These are phyloP conservation scores for Nemania sp. DNA, from an alignment of 2,329 filamentous ascomycete genomes.

Conservation along the genomic window DNA sequence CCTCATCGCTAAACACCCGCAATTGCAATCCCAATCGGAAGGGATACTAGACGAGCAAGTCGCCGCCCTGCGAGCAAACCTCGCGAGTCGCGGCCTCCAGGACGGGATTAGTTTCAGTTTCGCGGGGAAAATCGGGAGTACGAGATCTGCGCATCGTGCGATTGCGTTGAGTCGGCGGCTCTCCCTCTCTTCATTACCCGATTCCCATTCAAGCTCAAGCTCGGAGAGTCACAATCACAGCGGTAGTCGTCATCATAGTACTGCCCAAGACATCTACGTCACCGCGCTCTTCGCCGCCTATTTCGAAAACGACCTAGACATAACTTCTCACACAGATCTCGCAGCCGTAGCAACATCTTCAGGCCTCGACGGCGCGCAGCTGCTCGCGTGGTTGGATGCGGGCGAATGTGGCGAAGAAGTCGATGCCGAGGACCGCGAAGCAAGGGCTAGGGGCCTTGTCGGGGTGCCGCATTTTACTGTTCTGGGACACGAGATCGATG, in stretches of 20 bases:
- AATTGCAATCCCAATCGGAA: no score
- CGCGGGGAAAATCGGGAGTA: slow-evolving; percentile 15
- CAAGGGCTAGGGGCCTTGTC: slow-evolving; percentile 3
- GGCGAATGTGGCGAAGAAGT: slow-evolving; percentile 22
- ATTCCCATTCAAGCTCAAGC: no score
- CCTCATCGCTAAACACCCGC: slow-evolving; percentile 29
- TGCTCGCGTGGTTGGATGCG: slow-evolving; percentile 21
- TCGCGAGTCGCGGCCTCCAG: slow-evolving; percentile 7
- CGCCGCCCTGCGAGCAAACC: not conserved
- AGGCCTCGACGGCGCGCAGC: slow-evolving; percentile 17
- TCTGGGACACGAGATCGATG: slow-evolving; percentile 17
- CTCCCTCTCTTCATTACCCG: no score
- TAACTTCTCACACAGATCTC: slow-evolving; percentile 19
- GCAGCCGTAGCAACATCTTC: slow-evolving; percentile 17
- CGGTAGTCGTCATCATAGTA: no score
- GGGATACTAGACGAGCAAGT: not conserved
- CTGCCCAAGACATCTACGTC: slow-evolving; percentile 16
- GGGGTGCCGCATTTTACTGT: slow-evolving; percentile 26
- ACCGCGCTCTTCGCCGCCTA: slow-evolving; percentile 21
- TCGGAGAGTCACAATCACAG: no score
- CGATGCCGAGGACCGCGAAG: slow-evolving; percentile 20
- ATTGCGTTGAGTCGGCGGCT: slow-evolving; percentile 27
- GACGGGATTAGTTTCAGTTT: slow-evolving; percentile 15
- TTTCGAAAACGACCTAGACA: slow-evolving; percentile 19
- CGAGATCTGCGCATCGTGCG: slow-evolving; percentile 25